Conservation (phyloP, 169 alveolate genomes). For the Cryptosporidium sp. region DNA sequence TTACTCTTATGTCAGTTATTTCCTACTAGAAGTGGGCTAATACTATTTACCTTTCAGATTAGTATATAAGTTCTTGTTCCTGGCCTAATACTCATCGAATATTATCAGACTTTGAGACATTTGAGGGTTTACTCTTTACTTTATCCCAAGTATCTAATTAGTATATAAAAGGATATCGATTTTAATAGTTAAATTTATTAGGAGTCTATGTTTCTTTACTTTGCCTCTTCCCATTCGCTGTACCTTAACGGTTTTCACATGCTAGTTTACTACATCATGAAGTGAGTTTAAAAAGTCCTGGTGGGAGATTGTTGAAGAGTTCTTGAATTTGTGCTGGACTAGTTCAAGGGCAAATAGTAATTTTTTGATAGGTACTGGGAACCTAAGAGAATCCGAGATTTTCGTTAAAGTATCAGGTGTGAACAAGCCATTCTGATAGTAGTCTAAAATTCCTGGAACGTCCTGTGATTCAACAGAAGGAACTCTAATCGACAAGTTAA, state of each 20-base stretch:
- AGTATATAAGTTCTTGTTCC: background rate
- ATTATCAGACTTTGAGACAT: background rate
- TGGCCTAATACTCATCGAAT: background rate
- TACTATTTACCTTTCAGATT: background rate
- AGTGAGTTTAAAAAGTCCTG: slow-evolving; percentile 47
- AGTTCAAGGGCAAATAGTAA: slow-evolving; percentile 59
- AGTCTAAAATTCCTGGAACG: slow-evolving; percentile 46
- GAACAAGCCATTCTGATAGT: slow-evolving; percentile 38
- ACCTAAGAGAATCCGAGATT: slow-evolving; percentile 47
- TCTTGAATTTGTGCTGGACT: slow-evolving; percentile 29
- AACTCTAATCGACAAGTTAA: slow-evolving; percentile 35
- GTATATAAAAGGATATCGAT: slow-evolving; percentile 38
- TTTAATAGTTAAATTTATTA: slow-evolving; percentile 14
- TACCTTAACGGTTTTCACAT: background rate
- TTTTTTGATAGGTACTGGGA: slow-evolving; percentile 53
- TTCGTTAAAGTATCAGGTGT: slow-evolving; percentile 35
- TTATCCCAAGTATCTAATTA: slow-evolving; percentile 21
- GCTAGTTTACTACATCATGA: slow-evolving; percentile 31
- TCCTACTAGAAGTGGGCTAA: slow-evolving; percentile 5
- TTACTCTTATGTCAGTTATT: background rate
- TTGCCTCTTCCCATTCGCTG: background rate
- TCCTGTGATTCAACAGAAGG: slow-evolving; percentile 61
- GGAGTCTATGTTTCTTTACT: background rate
- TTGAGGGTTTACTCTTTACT: background rate
- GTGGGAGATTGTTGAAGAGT: slow-evolving; percentile 8